phyloP scores from a whole-genome alignment of 2,329 filamentous ascomycete species.

The Sporothrix brasiliensis region DNA sequence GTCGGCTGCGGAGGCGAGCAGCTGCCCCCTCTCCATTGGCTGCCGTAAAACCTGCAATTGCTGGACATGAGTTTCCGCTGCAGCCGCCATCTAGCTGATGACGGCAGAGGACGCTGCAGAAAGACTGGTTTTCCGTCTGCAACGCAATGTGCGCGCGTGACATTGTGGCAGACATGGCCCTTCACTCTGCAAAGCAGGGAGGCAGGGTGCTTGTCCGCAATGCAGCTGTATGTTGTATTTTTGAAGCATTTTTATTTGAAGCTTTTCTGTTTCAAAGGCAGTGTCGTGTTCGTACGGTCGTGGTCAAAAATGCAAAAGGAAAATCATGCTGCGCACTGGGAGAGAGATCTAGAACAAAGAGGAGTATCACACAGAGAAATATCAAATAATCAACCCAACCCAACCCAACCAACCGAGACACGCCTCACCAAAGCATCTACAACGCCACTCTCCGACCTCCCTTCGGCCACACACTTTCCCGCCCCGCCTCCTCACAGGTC shows the following conservation, averaged over 20 bases:
- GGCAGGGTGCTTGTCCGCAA: not conserved
- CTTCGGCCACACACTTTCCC: not conserved
- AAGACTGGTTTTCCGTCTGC: too few species aligned
- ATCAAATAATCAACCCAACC: not conserved
- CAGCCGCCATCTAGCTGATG: too few species aligned
- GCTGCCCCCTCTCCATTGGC: not conserved
- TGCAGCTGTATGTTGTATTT: not conserved
- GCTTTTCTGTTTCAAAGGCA: not conserved
- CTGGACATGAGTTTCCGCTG: not conserved
- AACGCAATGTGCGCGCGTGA: not conserved
- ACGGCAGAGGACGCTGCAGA: too few species aligned
- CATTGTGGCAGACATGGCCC: not conserved
- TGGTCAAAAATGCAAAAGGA: not conserved
- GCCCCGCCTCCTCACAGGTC: conserved; percentile 49
- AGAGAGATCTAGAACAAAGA: conserved; percentile 6
- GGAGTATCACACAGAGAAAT: too few species aligned
- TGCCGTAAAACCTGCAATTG: too few species aligned
- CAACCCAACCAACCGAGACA: not conserved
- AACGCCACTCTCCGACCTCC: not conserved
- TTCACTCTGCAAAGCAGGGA: too few species aligned
- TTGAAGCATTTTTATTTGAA: not conserved
- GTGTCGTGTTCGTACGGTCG: conserved; percentile 16
- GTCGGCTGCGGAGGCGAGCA: not conserved
- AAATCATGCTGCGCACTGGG: conserved; percentile 13
- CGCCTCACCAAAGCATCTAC: not conserved